Conservation (phyloP, 1,284 basidiomycete genomes). For the Microbotryomycetes sp. region DNA sequence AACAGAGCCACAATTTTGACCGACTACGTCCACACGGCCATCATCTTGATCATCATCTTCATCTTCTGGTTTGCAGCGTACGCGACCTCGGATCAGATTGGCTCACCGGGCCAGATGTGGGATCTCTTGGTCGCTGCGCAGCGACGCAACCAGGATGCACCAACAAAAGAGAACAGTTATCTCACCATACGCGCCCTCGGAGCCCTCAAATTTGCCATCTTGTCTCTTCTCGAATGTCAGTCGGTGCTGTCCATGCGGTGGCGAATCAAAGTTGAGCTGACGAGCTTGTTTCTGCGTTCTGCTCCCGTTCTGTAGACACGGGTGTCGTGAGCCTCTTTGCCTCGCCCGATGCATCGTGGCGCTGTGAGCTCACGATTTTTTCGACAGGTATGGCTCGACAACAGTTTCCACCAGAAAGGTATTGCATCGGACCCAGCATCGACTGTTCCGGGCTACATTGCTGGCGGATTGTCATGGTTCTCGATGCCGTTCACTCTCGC, state of each 20-base stretch:
- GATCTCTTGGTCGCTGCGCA: slow-evolving; percentile 43
- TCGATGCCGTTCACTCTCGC: slow-evolving; percentile 60
- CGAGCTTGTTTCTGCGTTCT: slow-evolving; percentile 52
- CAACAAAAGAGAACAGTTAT: slow-evolving; percentile 55
- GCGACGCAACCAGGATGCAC: slow-evolving; percentile 48
- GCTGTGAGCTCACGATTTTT: no score
- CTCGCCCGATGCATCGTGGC: slow-evolving; percentile 60
- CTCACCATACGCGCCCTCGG: slow-evolving; percentile 71
- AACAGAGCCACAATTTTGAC: slow-evolving; percentile 53
- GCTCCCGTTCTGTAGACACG: slow-evolving; percentile 1
- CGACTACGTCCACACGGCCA: slow-evolving; percentile 51
- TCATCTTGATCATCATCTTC: slow-evolving; percentile 73
- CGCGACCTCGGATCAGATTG: slow-evolving; percentile 57
- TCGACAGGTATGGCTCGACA: slow-evolving; percentile 69
- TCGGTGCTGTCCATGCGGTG: not conserved
- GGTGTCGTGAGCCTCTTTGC: slow-evolving; percentile 1
- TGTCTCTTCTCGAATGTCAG: slow-evolving; percentile 9
- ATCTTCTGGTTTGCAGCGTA: slow-evolving; percentile 65
- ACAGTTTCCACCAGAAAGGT: slow-evolving; percentile 44
- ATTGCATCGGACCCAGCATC: slow-evolving; percentile 38
- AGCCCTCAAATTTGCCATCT: slow-evolving; percentile 62
- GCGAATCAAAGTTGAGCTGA: slow-evolving; percentile 52
- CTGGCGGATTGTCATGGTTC: slow-evolving; percentile 53
- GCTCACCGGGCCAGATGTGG: slow-evolving; percentile 45
- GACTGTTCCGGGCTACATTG: slow-evolving; percentile 39